Base-by-base conservation (phyloP, 345 rosid genomes). In the Acer negundo region DNA sequence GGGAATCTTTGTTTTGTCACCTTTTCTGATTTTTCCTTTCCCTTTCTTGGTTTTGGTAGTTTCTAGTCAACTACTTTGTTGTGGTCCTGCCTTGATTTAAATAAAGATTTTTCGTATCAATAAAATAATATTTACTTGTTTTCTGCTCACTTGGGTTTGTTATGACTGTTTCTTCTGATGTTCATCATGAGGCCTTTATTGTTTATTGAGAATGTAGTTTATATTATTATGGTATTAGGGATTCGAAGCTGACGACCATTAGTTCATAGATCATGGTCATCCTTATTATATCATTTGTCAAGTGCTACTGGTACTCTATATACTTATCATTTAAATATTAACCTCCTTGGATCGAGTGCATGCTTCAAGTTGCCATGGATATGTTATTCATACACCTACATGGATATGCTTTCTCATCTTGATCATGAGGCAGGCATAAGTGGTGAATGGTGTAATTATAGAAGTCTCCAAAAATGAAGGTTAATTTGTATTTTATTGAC, bases 21-120 rank as follows among this genome's bases (percentile, higher is more conserved):
- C 42, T 35, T 56, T 46, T 62, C 17, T 12, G 47, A 17, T 15
- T 38, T 1, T 66, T 22, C 7, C 46, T 31, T 38, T n/a, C 53
- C 42, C 44, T 47, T 38, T 78, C 46, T 23, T 72, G 55, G 58
- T 81, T 82, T 84, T 75, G 64, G 64, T 51, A 28, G 31, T 53
- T 35, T 3, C 13, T 47, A 64, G 49, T 28, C 24, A 64, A 64
- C 70, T 65, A 38, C 72, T 67, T 40, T 70, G 40, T 35, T 35
- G 15, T 71, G 67, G 66, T 65, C 53, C 67, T 35, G 38, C 40
- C 24, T 28, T 72, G 26, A 59, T 23, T 62, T 63, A 17, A 26
- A 46, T 53, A n/a, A 9, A 35, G 62, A 6, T 35, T 64, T 64
- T 15, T 55, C 35, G n/a, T 42, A n/a, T 44, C 20, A 20, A 2